These are phyloP conservation scores for Arabidopsis arenosa DNA, from an alignment of 345 rosid species.

Conservation along the genomic window DNA sequence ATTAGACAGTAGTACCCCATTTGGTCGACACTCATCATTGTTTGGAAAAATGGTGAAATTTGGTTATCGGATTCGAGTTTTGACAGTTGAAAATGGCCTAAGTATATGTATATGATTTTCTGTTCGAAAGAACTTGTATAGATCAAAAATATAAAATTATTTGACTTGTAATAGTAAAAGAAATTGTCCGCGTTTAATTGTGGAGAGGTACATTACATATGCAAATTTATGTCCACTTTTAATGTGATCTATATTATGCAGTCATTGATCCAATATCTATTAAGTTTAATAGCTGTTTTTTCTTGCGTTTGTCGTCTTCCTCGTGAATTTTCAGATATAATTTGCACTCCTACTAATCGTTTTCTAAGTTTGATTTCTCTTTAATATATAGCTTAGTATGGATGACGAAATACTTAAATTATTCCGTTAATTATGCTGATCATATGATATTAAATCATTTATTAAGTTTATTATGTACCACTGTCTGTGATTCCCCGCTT, in stretches of 20 bases:
- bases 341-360: not conserved
- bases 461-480: constrained; percentile 7
- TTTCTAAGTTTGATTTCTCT: not conserved
- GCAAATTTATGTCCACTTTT: constrained; percentile 14
- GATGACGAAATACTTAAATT: constrained; percentile 10
- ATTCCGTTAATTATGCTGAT: constrained; percentile 37
- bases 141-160: not conserved
- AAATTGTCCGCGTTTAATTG: not conserved
- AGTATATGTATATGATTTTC: not conserved
- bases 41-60: constrained; percentile 7
- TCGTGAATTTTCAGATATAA: constrained; percentile 30
- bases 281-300: not conserved
- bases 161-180: not conserved
- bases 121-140: not conserved
- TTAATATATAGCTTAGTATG: not conserved
- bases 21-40: constrained; percentile 17
- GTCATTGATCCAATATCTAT: not conserved
- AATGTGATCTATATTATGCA: constrained; percentile 29
- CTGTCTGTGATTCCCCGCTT: not conserved
- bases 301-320: constrained; percentile 37
- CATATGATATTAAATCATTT: not conserved
- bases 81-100: constrained; percentile 7
- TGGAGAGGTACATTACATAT: constrained; percentile 18
- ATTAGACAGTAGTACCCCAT: constrained; percentile 33
- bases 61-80: constrained; percentile 6